Conservation (phyloP, 1,284 basidiomycete species). For the Ganoderma boninense region DNA sequence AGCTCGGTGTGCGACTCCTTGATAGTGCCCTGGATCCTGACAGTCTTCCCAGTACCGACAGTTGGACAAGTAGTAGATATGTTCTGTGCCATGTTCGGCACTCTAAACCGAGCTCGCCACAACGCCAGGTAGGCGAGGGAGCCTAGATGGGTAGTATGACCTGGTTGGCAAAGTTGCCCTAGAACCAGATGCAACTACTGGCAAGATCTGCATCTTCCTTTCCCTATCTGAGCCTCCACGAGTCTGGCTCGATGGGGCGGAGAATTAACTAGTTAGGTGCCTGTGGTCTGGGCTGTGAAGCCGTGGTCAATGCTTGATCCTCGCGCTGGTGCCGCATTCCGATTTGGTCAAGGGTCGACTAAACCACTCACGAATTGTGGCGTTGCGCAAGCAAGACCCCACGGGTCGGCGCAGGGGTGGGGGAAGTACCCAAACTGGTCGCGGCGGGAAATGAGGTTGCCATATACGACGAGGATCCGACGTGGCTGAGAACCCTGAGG, state of each 20-base stretch:
- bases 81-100: background rate
- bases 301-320: background rate
- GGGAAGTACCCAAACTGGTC: background rate
- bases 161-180: background rate
- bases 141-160: background rate
- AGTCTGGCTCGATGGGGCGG: background rate
- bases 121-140: background rate
- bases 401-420: background rate
- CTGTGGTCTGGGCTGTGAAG: background rate
- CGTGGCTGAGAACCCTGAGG: background rate
- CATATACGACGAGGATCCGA: background rate
- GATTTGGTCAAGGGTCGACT: background rate
- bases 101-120: background rate
- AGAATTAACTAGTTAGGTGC: background rate
- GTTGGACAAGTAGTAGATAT: background rate
- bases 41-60: background rate
- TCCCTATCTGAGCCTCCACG: background rate
- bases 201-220: slow-evolving; percentile 4
- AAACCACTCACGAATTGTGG: slow-evolving; percentile 7
- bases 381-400: slow-evolving; percentile 3
- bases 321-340: slow-evolving; percentile 1
- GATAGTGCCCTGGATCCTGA: background rate
- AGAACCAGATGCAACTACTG: background rate
- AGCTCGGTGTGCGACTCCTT: background rate
- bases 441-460: background rate